phyloP scores from a whole-genome alignment of 495 filamentous ascomycete species.

The Astrocystis sublimbata region DNA sequence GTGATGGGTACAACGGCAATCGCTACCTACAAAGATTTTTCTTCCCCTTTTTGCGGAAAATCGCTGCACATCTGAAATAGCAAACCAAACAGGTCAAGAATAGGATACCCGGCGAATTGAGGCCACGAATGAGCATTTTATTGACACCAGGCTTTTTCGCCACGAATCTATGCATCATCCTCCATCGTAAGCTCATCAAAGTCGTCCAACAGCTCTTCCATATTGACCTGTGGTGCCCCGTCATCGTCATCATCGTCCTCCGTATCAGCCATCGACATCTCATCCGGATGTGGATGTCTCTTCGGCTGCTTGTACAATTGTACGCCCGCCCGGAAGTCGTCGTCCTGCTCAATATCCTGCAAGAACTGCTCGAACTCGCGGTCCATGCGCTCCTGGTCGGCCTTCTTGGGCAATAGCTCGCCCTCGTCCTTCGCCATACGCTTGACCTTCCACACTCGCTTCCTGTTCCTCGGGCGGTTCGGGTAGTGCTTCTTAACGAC shows the following conservation, averaged over 20 bases:
- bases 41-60: neutral
- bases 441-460: constrained; percentile 87
- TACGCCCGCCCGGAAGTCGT: constrained; percentile 78
- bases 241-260: constrained; percentile 68
- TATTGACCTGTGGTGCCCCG: constrained; percentile 72
- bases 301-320: constrained; percentile 75
- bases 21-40: no score
- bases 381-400: constrained; percentile 82
- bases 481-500: constrained; percentile 96
- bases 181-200: constrained; percentile 78
- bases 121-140: neutral
- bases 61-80: no score
- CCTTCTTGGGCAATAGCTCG: constrained; percentile 72
- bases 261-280: constrained; percentile 62
- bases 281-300: constrained; percentile 43
- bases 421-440: constrained; percentile 88
- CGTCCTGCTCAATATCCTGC: constrained; percentile 93
- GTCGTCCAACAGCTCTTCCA: constrained; percentile 86
- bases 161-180: constrained; percentile 36
- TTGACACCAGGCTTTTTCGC: constrained; percentile 1
- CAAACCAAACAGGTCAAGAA: neutral
- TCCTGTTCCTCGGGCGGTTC: constrained; percentile 77
- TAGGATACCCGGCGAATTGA: neutral
- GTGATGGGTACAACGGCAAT: no score
- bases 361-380: constrained; percentile 96